A percentile compares a stretch with the other conserved stretches of the same genome.
Conservation (phyloP, 2,329 filamentous ascomycete genomes). For the Xylaria sp. region DNA sequence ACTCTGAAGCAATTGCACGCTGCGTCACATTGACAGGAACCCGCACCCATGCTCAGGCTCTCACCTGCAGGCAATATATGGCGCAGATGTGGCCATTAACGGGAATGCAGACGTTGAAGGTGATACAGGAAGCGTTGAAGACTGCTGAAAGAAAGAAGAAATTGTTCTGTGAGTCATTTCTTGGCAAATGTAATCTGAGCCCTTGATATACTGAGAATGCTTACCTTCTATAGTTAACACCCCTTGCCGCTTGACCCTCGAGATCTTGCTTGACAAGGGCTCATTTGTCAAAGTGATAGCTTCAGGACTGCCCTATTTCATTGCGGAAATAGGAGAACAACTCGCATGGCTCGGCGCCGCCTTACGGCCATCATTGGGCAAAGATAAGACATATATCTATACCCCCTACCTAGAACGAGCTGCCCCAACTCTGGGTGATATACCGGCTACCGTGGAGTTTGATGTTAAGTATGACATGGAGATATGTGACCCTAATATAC, state of each 20-base stretch:
- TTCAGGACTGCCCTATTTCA: constrained; percentile 14
- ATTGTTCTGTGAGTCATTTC: neutral
- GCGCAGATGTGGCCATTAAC: constrained; percentile 18
- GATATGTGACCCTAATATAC: neutral
- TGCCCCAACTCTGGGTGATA: no score
- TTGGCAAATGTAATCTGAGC: neutral
- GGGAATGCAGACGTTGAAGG: constrained; percentile 1
- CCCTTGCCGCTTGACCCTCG: neutral
- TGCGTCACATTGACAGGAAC: constrained; percentile 21
- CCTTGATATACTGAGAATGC: neutral
- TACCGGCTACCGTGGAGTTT: neutral
- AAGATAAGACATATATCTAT: neutral
- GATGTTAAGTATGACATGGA: neutral
- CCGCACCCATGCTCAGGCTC: constrained; percentile 16
- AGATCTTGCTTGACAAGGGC: neutral
- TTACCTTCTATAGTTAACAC: neutral
- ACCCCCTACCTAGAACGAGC: neutral
- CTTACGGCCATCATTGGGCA: constrained; percentile 35
- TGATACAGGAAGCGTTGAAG: neutral
- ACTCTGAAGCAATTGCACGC: constrained; percentile 6
- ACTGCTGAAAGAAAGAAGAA: neutral
- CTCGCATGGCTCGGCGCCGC: constrained; percentile 45
- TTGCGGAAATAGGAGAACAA: constrained; percentile 45
- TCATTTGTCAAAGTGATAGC: neutral
- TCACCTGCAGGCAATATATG: constrained; percentile 22